phyloP scores from a whole-genome alignment of 148 eudicot genomes.

The Talinum fruticosum region DNA sequence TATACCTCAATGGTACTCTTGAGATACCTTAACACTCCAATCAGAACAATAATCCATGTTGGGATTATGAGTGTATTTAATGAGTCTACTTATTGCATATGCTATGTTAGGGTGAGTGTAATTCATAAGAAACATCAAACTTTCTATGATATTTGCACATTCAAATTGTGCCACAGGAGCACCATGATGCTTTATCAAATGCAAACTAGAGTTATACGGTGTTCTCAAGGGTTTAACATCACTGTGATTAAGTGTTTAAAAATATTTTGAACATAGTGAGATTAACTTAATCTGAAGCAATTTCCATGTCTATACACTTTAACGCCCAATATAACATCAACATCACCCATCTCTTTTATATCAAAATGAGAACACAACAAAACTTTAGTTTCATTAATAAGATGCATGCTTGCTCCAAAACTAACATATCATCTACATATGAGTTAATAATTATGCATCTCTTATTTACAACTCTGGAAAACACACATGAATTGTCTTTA shows the following conservation, averaged over 20 bases:
- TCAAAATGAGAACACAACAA: too few relatives aligned
- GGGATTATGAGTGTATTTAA: not conserved
- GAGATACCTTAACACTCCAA: not conserved
- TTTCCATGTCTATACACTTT: not conserved
- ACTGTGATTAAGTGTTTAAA: not conserved
- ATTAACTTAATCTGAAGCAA: not conserved
- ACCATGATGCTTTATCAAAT: too few relatives aligned
- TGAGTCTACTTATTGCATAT: not conserved
- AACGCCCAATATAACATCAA: too few relatives aligned
- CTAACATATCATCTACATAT: too few relatives aligned
- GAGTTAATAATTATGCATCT: too few relatives aligned
- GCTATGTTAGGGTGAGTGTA: not conserved
- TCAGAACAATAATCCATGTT: not conserved
- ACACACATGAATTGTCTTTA: too few relatives aligned
- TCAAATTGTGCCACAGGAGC: not conserved
- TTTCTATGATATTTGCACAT: not conserved
- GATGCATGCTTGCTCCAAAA: too few relatives aligned
- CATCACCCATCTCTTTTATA: too few relatives aligned
- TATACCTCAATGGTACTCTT: not conserved
- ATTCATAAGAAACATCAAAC: not conserved
- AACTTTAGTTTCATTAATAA: too few relatives aligned
- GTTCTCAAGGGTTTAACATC: not conserved
- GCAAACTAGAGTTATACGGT: not conserved
- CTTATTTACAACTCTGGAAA: too few relatives aligned
- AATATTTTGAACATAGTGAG: not conserved